Evolutionary conservation across 2,329 filamentous ascomycete genomes (phyloP), one percentile per base, ranked within the genome.

Genomic region (Fusarium keratoplasticum): DNA sequence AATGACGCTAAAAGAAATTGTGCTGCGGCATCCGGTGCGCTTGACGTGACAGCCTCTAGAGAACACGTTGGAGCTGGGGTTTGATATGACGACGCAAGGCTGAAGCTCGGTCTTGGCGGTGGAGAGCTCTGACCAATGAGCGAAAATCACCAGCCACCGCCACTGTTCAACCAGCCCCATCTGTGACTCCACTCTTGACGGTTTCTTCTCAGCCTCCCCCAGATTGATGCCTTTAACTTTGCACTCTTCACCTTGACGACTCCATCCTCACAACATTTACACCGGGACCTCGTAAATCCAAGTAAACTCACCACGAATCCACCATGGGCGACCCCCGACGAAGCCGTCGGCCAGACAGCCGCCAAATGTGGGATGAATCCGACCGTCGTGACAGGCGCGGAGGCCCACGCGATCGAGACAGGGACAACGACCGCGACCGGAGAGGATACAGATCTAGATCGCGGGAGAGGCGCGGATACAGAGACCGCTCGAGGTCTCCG

Each of bases 321-420:
- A 77, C 1, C 20, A 84, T 84, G 80, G 77, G 73, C 58, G 83
- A 84, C 70, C 69, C 79, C 18, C 79, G 82, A 58, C 79, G 82
- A 55, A 70, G 73, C 29, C 79, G 81, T 61, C 80, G 83, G 54
- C 80, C 80, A 27, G 90, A 92, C 75, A 90, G 87, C 81, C 87
- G 87, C 60, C 85, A 89, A 61, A 90, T 90, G 87, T 90, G 89
- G 89, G 90, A 93, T 71, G 86, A 88, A 47, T 82, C 85, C 13
- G 85, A 86, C 64, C 83, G 84, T 20, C 82, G 82, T 62, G 81
- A 81, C 62, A 81, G 82, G 31, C 76, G 80, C 13, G 75, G 77
- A 44, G 76, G 76, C 18, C 69, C 72, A 35, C 60, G 70, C 36
- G 71, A 72, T 64, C 71, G 75, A 61, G 76, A 81, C n/a, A 73